These are phyloP conservation scores for Colletotrichum sp. DNA, from an alignment of 2,329 filamentous ascomycete species.

Conservation along the genomic window DNA sequence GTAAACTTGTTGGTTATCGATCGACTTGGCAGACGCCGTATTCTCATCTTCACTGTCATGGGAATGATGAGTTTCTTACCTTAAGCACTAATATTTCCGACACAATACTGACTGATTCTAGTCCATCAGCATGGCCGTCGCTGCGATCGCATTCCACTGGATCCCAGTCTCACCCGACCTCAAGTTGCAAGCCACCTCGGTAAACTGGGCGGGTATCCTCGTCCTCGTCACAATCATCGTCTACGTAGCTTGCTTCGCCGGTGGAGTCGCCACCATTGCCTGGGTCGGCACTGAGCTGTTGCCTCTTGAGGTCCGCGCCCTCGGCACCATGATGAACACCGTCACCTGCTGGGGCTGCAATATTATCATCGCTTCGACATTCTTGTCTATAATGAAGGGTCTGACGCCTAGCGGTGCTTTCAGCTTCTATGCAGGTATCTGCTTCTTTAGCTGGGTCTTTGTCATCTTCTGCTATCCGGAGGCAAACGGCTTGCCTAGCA, in stretches of 20 bases:
- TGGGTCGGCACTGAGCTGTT: constrained; percentile 54
- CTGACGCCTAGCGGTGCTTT: constrained; percentile 56
- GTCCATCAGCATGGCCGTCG: constrained; percentile 48
- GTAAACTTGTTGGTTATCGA: constrained; percentile 54
- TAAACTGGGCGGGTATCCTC: constrained; percentile 36
- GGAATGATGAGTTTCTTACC: constrained; percentile 40
- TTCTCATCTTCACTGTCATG: constrained; percentile 47
- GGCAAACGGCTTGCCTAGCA: too few relatives aligned
- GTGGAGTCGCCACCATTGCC: constrained; percentile 50
- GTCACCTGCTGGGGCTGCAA: constrained; percentile 52
- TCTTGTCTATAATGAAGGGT: constrained; percentile 52
- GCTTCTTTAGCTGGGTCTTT: constrained; percentile 49
- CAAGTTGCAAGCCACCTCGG: constrained; percentile 36
- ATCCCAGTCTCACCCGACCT: constrained; percentile 47
- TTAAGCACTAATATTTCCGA: fast-evolving
- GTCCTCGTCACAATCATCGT: constrained; percentile 49
- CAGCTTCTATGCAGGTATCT: constrained; percentile 56
- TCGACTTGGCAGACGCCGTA: constrained; percentile 45
- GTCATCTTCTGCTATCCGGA: constrained; percentile 58
- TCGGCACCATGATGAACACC: constrained; percentile 54
- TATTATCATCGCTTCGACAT: constrained; percentile 54
- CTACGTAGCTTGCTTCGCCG: constrained; percentile 50
- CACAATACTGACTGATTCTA: constrained; percentile 17
- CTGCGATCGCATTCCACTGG: constrained; percentile 49
- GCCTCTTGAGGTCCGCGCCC: constrained; percentile 50